Percentiles rank a stretch among this genome's conserved stretches.
Conservation (phyloP, 192 early-diverging fungal species). For the Neocallimastix lanati region DNA sequence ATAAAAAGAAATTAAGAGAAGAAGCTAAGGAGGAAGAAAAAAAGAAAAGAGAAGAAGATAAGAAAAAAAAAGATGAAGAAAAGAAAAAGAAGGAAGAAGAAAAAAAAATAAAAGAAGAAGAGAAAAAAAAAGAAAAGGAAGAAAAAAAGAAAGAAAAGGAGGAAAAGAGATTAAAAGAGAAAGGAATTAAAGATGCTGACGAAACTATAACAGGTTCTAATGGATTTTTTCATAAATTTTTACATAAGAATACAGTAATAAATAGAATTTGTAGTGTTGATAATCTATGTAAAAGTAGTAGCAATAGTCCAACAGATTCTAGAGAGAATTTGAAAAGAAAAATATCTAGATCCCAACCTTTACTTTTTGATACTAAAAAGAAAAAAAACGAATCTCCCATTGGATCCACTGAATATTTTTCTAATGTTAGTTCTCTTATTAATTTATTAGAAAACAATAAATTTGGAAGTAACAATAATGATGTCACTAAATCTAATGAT, state of each 20-base stretch:
- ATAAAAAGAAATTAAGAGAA: not conserved
- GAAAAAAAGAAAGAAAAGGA: too few relatives aligned
- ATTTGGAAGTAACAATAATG: not conserved
- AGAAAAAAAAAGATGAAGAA: too few relatives aligned
- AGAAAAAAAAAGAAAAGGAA: too few relatives aligned
- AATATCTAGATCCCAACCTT: not conserved
- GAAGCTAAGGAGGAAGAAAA: too few relatives aligned
- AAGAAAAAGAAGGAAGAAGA: too few relatives aligned
- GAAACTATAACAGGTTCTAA: not conserved
- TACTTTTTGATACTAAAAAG: not conserved
- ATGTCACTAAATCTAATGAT: not conserved
- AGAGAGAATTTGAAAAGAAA: not conserved
- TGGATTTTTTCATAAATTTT: not conserved
- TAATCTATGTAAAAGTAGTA: not conserved
- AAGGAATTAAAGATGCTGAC: not conserved
- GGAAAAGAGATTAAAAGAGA: not conserved
- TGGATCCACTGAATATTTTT: not conserved
- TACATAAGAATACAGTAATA: not conserved
- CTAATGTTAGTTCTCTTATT: not conserved
- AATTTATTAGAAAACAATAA: not conserved
- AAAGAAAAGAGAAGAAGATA: too few relatives aligned
- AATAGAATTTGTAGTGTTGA: not conserved
- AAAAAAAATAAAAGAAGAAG: too few relatives aligned
- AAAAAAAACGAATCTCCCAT: not conserved
- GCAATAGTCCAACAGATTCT: not conserved